Percentiles rank a stretch among this genome's conserved stretches.
Evolutionary conservation across 495 filamentous ascomycete species (phyloP).

Genomic region (Darksidea phi): DNA sequence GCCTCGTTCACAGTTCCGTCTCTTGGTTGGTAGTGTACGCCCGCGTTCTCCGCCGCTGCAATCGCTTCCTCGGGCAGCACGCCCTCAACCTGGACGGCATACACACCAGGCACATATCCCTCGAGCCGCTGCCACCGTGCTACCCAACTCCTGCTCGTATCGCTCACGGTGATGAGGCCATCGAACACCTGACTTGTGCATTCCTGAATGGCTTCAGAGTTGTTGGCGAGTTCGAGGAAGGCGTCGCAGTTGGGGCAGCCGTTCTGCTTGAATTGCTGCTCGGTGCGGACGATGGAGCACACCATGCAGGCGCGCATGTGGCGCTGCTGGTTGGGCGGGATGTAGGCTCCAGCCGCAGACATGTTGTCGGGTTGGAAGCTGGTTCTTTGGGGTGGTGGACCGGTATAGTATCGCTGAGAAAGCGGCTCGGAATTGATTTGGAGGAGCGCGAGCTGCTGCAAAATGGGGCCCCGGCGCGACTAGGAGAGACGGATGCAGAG

Average conservation of each 20-base stretch:
- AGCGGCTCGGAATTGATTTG: not conserved
- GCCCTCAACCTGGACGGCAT: conserved; percentile 90
- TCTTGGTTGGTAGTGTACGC: conserved; percentile 47
- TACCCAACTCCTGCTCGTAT: conserved; percentile 81
- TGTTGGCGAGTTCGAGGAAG: conserved; percentile 77
- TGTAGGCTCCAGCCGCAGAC: conserved; percentile 22
- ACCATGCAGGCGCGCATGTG: conserved; percentile 97
- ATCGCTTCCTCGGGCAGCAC: conserved; percentile 47
- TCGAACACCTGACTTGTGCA: conserved; percentile 96
- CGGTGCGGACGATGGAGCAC: conserved; percentile 79
- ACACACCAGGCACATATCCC: conserved; percentile 78
- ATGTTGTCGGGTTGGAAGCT: not conserved
- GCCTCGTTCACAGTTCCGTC: conserved; percentile 53
- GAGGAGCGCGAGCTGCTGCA: too few relatives aligned
- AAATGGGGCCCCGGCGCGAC: too few relatives aligned
- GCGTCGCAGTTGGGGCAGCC: conserved; percentile 97
- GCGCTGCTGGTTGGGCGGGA: conserved; percentile 47
- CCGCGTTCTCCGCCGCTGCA: conserved; percentile 38
- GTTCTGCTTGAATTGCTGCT: conserved; percentile 20
- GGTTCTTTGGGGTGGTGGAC: not conserved
- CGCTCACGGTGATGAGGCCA: conserved; percentile 76
- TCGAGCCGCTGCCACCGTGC: conserved; percentile 92
- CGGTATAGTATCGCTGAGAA: not conserved
- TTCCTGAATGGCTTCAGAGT: conserved; percentile 76
- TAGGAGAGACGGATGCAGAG: too few relatives aligned